Evolutionary conservation across 129 eudicot species (phyloP), one percentile per base, ranked within the genome.

Genomic region (Flaveria trinervia): DNA sequence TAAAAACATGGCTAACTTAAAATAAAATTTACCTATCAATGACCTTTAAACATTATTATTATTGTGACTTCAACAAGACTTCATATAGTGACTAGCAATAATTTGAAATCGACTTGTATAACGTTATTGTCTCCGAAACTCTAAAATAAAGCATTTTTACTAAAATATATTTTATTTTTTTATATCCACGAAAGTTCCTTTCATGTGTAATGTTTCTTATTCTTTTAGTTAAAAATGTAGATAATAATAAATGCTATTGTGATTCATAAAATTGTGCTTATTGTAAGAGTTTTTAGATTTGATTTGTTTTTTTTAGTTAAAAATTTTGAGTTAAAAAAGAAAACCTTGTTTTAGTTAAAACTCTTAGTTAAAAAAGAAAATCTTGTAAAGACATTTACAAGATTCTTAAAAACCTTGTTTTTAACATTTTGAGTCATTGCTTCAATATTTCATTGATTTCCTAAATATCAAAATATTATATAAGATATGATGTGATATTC

Each of bases 151-250:
- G 44, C 18, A 28, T 9, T 22, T 50, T 76, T 65, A 13, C 14
- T 52, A 51, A 49, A 76, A 76, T 60, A 48, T 49, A 61, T 71
- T 65, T 65, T 64, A 54, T 77, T 20, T 4, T 54, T 67, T 20
- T 52, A 20, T 68, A 77, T 52, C 81, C 81, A 77, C 74, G 68
- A 36, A 77, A 54, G 81, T 41, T 52, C 74, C 74, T 77, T 77
- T 77, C 81, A 43, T 68, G 52, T 67, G 36, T 68, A 25, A 65
- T 41, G 26, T 18, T 76, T 54, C 70, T 77, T 39, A 67, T 77
- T 65, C 74, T 68, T 39, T 68, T 41, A 52, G 56, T 76, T 65
- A 51, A 64, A 55, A 76, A 66, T 72, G 66, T 67, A 39, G 43
- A 33, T 23, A 33, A 76, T 52, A 65, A 67, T 36, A 39, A 65